Percentiles rank a stretch among this genome's conserved stretches.
These are phyloP conservation scores for Monosporascus sp. DNA, from an alignment of 2,329 filamentous ascomycete species.

Conservation along the genomic window DNA sequence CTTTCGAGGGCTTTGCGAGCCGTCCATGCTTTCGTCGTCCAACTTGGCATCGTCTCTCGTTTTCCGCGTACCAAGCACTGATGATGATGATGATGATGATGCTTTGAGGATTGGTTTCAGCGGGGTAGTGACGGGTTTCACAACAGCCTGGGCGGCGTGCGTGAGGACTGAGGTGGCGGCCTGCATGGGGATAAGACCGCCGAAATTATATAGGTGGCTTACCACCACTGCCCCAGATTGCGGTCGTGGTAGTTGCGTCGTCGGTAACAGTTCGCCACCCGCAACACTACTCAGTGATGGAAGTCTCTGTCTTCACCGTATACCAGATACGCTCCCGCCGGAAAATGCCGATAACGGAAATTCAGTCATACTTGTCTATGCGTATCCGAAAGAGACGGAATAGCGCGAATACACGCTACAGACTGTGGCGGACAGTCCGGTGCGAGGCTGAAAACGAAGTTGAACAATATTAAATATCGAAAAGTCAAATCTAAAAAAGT, in stretches of 20 bases:
- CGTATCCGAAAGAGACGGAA: no score
- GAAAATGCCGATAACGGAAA: background rate
- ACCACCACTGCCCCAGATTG: background rate
- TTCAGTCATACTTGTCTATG: background rate
- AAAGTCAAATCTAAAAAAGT: no score
- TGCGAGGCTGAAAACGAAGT: no score
- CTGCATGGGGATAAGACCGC: conserved; percentile 8
- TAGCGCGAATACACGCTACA: no score
- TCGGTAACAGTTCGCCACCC: no score
- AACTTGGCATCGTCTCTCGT: conserved; percentile 36
- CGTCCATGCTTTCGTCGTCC: conserved; percentile 29
- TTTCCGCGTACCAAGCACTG: conserved; percentile 40
- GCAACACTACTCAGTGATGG: background rate
- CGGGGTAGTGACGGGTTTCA: conserved; percentile 31
- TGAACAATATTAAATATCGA: no score
- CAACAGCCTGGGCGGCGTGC: conserved; percentile 20
- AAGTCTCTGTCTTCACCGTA: background rate
- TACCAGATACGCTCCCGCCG: background rate
- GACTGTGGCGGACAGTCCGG: no score
- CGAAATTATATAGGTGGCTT: background rate
- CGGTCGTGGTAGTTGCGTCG: background rate
- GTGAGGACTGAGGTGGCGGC: conserved; percentile 18
- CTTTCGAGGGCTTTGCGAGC: conserved; percentile 43
- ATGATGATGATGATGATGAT: conserved; percentile 35
- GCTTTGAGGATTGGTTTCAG: conserved; percentile 50